These are phyloP conservation scores for Petrea volubilis DNA, from an alignment of 257 asterid species.

Conservation along the genomic window DNA sequence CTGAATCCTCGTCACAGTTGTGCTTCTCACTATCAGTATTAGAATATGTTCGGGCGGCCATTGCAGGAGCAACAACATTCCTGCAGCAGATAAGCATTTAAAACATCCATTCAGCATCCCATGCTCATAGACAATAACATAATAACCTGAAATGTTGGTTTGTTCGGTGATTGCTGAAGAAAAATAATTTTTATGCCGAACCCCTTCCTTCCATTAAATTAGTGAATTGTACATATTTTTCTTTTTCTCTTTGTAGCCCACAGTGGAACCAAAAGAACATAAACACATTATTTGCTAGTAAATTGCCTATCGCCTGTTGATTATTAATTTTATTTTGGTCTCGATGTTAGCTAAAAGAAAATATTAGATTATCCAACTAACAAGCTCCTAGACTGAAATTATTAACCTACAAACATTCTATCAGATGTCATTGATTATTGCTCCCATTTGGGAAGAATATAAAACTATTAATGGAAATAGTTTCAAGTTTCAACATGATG, in stretches of 20 bases:
- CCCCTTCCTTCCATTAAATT: not conserved
- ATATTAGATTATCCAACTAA: not conserved
- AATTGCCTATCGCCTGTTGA: not conserved
- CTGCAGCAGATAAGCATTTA: conserved; percentile 38
- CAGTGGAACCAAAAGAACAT: not conserved
- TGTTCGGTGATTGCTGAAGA: not conserved
- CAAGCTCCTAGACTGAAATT: not conserved
- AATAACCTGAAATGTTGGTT: not conserved
- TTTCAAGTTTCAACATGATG: not conserved
- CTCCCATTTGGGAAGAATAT: not conserved
- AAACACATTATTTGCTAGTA: not conserved
- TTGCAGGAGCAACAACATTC: conserved; percentile 38
- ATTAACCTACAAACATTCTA: not conserved
- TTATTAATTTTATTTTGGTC: not conserved
- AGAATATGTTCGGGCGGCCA: conserved; percentile 24
- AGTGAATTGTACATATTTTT: not conserved
- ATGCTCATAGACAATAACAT: not conserved
- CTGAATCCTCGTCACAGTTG: conserved; percentile 42
- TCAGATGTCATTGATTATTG: not conserved
- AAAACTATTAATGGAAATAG: not conserved
- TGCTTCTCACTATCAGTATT: conserved; percentile 36
- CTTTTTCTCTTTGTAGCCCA: not conserved
- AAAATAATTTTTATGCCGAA: not conserved
- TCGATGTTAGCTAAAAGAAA: not conserved
- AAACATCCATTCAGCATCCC: conserved; percentile 4